Evolutionary conservation across 2,329 filamentous ascomycete species (phyloP), one percentile per base, ranked within the genome.

Genomic region (Penicillium sp.): DNA sequence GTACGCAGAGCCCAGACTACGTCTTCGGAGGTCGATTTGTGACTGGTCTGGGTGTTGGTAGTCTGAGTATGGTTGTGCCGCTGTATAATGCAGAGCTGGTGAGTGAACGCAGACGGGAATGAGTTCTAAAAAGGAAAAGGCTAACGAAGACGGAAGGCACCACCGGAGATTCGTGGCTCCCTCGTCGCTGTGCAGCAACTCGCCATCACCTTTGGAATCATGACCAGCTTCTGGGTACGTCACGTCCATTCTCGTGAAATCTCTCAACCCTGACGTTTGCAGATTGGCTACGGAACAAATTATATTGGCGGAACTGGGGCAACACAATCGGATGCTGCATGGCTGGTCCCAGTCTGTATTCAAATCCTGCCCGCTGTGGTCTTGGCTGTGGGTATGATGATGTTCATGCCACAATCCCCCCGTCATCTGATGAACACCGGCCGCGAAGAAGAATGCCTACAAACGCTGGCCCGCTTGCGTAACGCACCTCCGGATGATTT

Each of bases 401-500:
- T 88, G 4, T 90, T 90, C 75, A 90, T 92, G 88, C 90, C 89
- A 0, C 91, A 89, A 71, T 88, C 84, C 0, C 89, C 89, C 0
- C 82, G 89, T 62, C 91, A 88, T 85, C 80, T 92, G 0, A 77
- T 89, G 19, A 86, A 91, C 65, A 85, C 87, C 58, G 79, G 76
- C 49, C 84, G 88, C 23, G 88, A 91, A 65, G 79, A 80, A 0
- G 88, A 92, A 70, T 87, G 87, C 0, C 81, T 85, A 4, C 69
- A 72, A 10, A 84, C 86, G 0, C 78, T 92, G 1, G 84, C 88
- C 0, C 77, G 71, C 31, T 82, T 92, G 3, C 85, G 90, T n/a
- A 81, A 78, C 9, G 79, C 90, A 0, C 72, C 84, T 0, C 69
- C 77, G 11, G 84, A 90, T 63, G 83, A 91, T 67, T 83, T 90